Percentiles rank a stretch among this genome's conserved stretches.
Evolutionary conservation across 108 stramenopile genomes (phyloP).

Genomic region (Aureococcus anophagefferens): DNA sequence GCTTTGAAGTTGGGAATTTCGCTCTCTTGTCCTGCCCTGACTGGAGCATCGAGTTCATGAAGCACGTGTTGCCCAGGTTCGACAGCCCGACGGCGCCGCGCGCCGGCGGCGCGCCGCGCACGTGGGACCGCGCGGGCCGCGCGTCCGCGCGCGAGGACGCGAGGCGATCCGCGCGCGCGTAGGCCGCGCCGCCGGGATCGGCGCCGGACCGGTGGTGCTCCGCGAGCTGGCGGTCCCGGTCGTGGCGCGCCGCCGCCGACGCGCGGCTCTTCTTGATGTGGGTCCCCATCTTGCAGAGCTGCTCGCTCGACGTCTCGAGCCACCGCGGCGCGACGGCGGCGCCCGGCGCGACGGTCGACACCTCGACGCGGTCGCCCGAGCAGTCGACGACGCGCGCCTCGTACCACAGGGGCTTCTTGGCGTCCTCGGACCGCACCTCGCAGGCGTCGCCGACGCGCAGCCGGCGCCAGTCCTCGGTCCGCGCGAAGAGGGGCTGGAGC

Average conservation of each 20-base stretch:
- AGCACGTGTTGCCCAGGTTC: constrained; percentile 96
- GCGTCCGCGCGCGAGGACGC: neutral
- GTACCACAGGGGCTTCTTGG: neutral
- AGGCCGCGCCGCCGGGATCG: neutral
- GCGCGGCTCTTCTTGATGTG: neutral
- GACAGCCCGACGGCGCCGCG: constrained; percentile 76
- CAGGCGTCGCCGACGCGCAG: neutral
- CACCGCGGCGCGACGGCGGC: neutral
- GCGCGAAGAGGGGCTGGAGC: neutral
- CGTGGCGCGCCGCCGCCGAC: too few species aligned
- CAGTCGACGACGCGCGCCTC: neutral
- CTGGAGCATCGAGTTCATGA: constrained; percentile 78
- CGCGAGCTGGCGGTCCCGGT: too few species aligned
- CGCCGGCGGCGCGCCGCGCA: neutral
- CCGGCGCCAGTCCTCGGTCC: neutral
- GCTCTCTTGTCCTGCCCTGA: too few species aligned
- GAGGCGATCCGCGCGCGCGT: too few species aligned
- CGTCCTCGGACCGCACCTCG: neutral
- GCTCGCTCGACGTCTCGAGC: neutral
- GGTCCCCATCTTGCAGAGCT: neutral
- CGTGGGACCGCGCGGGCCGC: neutral
- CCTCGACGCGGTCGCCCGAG: neutral
- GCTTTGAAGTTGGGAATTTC: too few species aligned
- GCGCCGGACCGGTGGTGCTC: too few species aligned
- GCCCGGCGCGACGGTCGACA: neutral